A percentile compares a stretch with the other conserved stretches of the same genome.
Conservation (phyloP, 352 stramenopile genomes). For the Phytophthora europaea region DNA sequence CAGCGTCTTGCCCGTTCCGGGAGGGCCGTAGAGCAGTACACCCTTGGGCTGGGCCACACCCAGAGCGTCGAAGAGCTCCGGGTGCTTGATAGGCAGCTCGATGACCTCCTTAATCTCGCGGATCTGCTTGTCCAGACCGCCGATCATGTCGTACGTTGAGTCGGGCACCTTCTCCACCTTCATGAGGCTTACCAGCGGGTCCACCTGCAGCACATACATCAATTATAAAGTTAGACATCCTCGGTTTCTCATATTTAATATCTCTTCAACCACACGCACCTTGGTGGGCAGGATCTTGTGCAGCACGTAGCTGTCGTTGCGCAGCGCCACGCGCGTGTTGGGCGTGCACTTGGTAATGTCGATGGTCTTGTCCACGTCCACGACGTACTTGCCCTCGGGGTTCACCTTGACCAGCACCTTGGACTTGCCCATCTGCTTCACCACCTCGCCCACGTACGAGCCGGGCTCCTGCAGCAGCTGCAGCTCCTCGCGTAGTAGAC, state of each 20-base stretch:
- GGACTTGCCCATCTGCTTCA: conserved; percentile 99
- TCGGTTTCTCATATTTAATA: conserved; percentile 23
- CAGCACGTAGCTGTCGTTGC: conserved; percentile 99
- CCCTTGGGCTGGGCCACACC: conserved; percentile 99
- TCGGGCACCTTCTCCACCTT: conserved; percentile 99
- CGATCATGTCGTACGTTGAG: conserved; percentile 99
- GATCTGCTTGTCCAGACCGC: conserved; percentile 99
- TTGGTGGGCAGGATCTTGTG: conserved; percentile 99
- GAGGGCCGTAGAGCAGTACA: conserved; percentile 96
- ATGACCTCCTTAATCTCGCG: conserved; percentile 99
- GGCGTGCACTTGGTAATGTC: conserved; percentile 97
- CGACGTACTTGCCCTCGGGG: conserved; percentile 99
- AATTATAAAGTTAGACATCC: conserved; percentile 20
- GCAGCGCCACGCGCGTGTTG: conserved; percentile 98
- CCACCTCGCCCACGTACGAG: conserved; percentile 99
- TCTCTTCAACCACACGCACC: conserved; percentile 43
- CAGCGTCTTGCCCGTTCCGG: conserved; percentile 99
- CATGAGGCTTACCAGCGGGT: conserved; percentile 95
- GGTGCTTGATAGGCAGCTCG: conserved; percentile 99
- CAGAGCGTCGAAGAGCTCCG: conserved; percentile 99
- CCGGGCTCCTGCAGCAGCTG: conserved; percentile 98
- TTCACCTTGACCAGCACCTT: conserved; percentile 99
- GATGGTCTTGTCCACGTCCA: conserved; percentile 99
- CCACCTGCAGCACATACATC: conserved; percentile 48
- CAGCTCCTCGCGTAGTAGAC: conserved; percentile 98